phyloP scores from a whole-genome alignment of 1,284 basidiomycete species.

The Cronartium quercuum region DNA sequence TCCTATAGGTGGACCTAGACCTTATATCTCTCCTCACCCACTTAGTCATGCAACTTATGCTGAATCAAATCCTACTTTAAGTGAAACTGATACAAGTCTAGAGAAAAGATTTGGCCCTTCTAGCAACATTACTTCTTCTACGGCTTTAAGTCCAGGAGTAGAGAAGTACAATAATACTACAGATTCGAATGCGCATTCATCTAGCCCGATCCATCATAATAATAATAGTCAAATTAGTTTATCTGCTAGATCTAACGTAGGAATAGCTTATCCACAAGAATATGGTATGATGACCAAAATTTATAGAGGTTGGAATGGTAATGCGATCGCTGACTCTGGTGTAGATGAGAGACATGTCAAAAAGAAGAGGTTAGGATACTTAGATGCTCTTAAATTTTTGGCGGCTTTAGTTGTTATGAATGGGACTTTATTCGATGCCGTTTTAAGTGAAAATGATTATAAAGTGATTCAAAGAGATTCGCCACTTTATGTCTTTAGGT shows the following conservation, averaged over 20 bases:
- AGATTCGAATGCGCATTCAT: conserved; percentile 9
- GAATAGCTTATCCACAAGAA: conserved; percentile 5
- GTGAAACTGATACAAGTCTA: conserved; percentile 1
- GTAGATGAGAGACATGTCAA: conserved; percentile 33
- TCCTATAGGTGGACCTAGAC: not conserved
- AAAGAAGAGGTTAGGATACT: conserved; percentile 45
- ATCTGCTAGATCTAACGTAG: not conserved
- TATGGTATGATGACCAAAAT: conserved; percentile 11
- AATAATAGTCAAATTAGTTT: not conserved
- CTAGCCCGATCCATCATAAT: not conserved
- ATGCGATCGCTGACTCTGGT: conserved; percentile 19
- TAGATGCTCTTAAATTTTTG: conserved; percentile 49
- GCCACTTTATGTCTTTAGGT: conserved; percentile 47
- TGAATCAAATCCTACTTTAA: conserved; percentile 19
- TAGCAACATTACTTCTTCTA: not conserved
- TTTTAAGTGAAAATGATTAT: conserved; percentile 44
- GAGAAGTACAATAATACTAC: conserved; percentile 7
- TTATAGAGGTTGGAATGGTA: conserved; percentile 31
- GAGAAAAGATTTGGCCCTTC: not conserved
- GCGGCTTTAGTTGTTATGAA: conserved; percentile 48
- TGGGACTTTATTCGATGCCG: conserved; percentile 48
- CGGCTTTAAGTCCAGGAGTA: not conserved
- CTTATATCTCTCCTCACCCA: conserved; percentile 14
- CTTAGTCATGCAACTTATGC: conserved; percentile 30
- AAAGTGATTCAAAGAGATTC: conserved; percentile 45